Conservation (phyloP, 2,329 filamentous ascomycete genomes). For the Fusarium stilboides region DNA sequence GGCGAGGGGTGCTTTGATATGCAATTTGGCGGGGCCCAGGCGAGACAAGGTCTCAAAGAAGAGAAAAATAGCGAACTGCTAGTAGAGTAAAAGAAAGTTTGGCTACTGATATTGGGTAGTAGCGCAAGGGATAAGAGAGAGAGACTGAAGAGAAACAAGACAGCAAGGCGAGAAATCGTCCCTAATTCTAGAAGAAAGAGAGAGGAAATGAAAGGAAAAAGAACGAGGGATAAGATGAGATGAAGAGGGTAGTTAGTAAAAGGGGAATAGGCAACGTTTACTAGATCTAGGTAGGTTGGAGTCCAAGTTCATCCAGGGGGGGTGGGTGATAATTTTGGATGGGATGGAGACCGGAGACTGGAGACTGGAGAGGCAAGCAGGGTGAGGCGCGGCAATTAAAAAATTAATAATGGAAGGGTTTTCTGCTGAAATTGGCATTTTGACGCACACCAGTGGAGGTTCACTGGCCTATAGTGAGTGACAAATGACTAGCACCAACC, state of each 20-base stretch:
- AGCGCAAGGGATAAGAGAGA: conserved; percentile 43
- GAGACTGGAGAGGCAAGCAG: conserved; percentile 13
- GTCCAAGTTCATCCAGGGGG: conserved; percentile 36
- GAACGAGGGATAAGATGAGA: conserved; percentile 29
- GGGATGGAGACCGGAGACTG: neutral
- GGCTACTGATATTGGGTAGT: conserved; percentile 28
- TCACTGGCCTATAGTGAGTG: conserved; percentile 11
- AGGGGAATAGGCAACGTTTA: conserved; percentile 39
- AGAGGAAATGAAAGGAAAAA: conserved; percentile 17
- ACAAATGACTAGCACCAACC: conserved; percentile 16
- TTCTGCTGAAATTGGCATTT: conserved; percentile 51
- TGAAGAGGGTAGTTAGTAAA: conserved; percentile 36
- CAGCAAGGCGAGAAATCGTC: conserved; percentile 39
- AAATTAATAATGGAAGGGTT: conserved; percentile 48
- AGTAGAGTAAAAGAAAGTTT: conserved; percentile 32
- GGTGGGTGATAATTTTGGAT: conserved; percentile 31
- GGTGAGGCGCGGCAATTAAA: conserved; percentile 54
- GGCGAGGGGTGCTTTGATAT: conserved; percentile 53
- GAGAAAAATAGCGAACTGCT: conserved; percentile 52
- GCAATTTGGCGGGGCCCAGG: conserved; percentile 55
- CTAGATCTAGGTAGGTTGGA: conserved; percentile 16
- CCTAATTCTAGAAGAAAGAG: conserved; percentile 39
- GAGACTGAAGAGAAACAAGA: conserved; percentile 45
- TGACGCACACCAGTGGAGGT: conserved; percentile 36
- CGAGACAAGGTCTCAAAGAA: conserved; percentile 45